These are phyloP conservation scores for Rosa persica DNA, from an alignment of 306 rosid species.

Conservation along the genomic window DNA sequence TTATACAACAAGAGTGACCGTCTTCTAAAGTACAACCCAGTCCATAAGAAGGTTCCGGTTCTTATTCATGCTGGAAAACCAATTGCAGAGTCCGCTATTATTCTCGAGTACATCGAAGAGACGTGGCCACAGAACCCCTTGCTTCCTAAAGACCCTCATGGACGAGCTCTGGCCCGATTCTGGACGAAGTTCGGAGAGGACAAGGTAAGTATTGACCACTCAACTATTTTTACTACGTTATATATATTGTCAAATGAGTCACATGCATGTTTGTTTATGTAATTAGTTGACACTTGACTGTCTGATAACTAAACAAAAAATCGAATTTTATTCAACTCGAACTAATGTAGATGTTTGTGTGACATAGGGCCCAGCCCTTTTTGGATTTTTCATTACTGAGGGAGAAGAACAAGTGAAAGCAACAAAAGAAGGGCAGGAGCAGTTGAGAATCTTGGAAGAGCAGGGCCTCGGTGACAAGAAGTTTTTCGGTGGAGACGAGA, in stretches of 20 bases:
- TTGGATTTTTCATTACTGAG: not conserved
- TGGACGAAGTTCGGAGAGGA: slow-evolving; percentile 24
- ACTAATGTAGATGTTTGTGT: not conserved
- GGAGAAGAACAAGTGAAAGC: slow-evolving; percentile 26
- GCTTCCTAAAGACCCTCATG: slow-evolving; percentile 22
- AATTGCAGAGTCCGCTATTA: slow-evolving; percentile 11
- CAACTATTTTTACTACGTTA: not conserved
- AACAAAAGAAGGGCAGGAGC: not conserved
- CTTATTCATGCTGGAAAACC: slow-evolving; percentile 23
- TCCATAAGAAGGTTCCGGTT: slow-evolving; percentile 24
- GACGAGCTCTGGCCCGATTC: slow-evolving; percentile 14
- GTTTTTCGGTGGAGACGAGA: slow-evolving; percentile 7
- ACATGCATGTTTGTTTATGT: not conserved
- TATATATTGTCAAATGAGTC: not conserved
- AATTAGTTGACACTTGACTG: not conserved
- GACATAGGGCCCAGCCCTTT: not conserved
- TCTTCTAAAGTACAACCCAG: slow-evolving; percentile 18
- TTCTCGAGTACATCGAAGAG: slow-evolving; percentile 29
- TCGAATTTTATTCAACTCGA: not conserved
- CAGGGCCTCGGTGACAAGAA: slow-evolving; percentile 14
- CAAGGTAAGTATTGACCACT: not conserved
- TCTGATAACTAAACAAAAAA: not conserved
- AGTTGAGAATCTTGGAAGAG: slow-evolving; percentile 16
- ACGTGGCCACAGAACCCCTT: slow-evolving; percentile 23
- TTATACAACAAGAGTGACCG: slow-evolving; percentile 4